phyloP scores from a whole-genome alignment of 2,329 filamentous ascomycete species.

The Macroventuria anomochaeta region DNA sequence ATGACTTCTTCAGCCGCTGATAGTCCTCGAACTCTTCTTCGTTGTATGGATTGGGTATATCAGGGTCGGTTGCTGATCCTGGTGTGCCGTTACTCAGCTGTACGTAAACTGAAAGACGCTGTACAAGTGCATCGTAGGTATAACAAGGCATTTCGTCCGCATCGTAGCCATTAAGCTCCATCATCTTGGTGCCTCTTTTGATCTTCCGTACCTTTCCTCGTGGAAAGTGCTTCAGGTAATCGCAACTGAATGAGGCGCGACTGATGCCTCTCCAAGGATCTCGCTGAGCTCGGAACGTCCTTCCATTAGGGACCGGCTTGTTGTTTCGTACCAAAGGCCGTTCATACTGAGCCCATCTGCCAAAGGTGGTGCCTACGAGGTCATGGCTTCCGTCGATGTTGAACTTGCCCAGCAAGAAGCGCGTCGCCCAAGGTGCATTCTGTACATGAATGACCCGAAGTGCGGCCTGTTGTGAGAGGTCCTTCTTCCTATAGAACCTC shows the following conservation, averaged over 20 bases:
- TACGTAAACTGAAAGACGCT: constrained; percentile 59
- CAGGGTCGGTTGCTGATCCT: constrained; percentile 48
- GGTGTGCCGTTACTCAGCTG: constrained; percentile 55
- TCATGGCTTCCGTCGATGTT: constrained; percentile 59
- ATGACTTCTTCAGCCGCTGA: constrained; percentile 39
- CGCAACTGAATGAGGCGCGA: constrained; percentile 58
- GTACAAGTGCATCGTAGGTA: constrained; percentile 59
- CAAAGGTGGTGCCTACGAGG: constrained; percentile 58
- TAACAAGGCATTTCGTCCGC: constrained; percentile 52
- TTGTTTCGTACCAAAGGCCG: constrained; percentile 57
- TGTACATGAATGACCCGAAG: constrained; percentile 58
- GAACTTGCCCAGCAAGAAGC: constrained; percentile 59
- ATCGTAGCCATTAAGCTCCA: constrained; percentile 60
- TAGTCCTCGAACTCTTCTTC: constrained; percentile 46
- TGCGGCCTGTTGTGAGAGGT: constrained; percentile 45
- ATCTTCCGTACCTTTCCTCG: constrained; percentile 30
- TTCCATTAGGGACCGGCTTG: constrained; percentile 59
- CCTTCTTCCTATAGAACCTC: constrained; percentile 52
- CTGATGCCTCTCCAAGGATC: constrained; percentile 60
- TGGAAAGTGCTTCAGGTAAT: constrained; percentile 58
- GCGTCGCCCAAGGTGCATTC: constrained; percentile 60
- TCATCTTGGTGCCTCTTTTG: constrained; percentile 49
- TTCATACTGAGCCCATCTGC: constrained; percentile 57
- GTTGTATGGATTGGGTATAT: constrained; percentile 56
- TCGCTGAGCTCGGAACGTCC: constrained; percentile 57